Conservation (phyloP, 208 protist genomes). For the Endotrypanum monterogeii region DNA sequence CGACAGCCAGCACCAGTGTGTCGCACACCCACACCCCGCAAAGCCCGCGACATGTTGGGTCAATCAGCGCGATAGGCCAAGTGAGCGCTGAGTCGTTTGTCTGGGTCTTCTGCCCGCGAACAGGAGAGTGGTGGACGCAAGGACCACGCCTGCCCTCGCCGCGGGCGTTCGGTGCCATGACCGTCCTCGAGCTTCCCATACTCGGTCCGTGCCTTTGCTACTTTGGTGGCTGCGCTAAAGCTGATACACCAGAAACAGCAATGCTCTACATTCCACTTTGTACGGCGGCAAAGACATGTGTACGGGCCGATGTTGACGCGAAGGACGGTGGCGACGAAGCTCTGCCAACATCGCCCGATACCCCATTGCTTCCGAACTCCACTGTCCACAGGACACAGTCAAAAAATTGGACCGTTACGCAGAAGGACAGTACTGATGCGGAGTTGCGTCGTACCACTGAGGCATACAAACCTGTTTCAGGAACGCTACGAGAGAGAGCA, state of each 20-base stretch:
- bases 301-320: not conserved
- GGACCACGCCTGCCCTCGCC: constrained; percentile 39
- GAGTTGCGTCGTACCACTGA: not conserved
- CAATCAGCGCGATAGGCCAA: constrained; percentile 26
- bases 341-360: not conserved
- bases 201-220: constrained; percentile 47
- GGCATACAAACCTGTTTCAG: not conserved
- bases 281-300: constrained; percentile 2
- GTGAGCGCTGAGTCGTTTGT: constrained; percentile 36
- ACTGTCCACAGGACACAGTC: not conserved
- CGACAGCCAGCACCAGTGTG: constrained; percentile 12
- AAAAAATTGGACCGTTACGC: not conserved
- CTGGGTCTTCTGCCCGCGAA: constrained; percentile 47
- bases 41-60: constrained; percentile 19
- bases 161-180: constrained; percentile 41
- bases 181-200: constrained; percentile 36
- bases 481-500: not conserved
- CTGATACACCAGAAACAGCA: constrained; percentile 41
- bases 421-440: not conserved
- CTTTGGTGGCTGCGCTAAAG: constrained; percentile 50
- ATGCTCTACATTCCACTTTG: constrained; percentile 56
- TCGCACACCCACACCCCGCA: constrained; percentile 26
- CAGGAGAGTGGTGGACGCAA: constrained; percentile 29
- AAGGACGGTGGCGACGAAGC: not conserved
- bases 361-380: not conserved